phyloP scores from a whole-genome alignment of 306 rosid species.

The Glycine soja region DNA sequence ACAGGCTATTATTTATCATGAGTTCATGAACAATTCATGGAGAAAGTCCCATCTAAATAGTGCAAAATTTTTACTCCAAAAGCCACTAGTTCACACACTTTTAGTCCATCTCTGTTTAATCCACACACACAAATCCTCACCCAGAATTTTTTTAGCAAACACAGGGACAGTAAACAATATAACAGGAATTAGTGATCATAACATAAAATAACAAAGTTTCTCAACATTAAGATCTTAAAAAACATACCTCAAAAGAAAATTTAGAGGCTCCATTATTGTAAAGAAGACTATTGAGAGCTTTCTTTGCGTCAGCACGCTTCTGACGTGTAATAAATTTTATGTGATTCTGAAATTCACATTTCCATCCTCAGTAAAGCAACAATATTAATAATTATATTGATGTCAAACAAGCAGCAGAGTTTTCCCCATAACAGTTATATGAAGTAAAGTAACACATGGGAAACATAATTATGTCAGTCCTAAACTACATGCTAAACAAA shows the following conservation, averaged over 20 bases:
- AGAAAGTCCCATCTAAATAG: conserved; percentile 22
- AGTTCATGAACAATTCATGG: not conserved
- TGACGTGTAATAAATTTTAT: conserved; percentile 70
- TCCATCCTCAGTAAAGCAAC: conserved; percentile 44
- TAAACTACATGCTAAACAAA: conserved; percentile 14
- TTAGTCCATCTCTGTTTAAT: conserved; percentile 24
- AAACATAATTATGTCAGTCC: not conserved
- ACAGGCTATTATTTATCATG: too few relatives aligned
- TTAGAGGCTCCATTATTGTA: conserved; percentile 67
- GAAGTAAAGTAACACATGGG: not conserved
- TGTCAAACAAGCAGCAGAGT: conserved; percentile 37
- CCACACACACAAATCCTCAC: conserved; percentile 21
- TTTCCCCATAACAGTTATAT: conserved; percentile 7
- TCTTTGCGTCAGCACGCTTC: conserved; percentile 89
- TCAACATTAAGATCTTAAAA: conserved; percentile 24
- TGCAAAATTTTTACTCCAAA: conserved; percentile 2
- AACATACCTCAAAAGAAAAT: conserved; percentile 58
- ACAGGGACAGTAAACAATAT: conserved; percentile 25
- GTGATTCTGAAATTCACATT: conserved; percentile 62
- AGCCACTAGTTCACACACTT: conserved; percentile 6
- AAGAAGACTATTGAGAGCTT: conserved; percentile 81
- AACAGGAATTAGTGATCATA: conserved; percentile 25
- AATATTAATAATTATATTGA: conserved; percentile 14
- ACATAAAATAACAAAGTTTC: conserved; percentile 33
- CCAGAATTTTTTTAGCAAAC: not conserved